Percentiles rank a stretch among this genome's conserved stretches.
phyloP scores from a whole-genome alignment of 2,329 filamentous ascomycete genomes.

The Albifimbria verrucaria region DNA sequence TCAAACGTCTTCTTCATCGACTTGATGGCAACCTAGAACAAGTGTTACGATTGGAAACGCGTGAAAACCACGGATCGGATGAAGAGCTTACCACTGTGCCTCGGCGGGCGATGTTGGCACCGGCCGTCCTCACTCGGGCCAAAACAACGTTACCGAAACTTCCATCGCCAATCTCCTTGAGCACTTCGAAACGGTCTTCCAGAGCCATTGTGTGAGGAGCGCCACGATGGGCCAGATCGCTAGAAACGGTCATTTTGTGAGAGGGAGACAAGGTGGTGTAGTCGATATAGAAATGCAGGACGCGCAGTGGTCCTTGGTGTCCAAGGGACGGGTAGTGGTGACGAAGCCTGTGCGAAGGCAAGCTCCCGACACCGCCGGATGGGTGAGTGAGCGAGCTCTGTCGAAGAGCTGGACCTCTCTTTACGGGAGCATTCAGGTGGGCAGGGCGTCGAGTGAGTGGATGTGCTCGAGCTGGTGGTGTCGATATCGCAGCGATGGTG shows the following conservation, averaged over 20 bases:
- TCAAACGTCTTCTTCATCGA: constrained; percentile 99
- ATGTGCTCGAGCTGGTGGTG: constrained; percentile 1
- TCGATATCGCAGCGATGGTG: constrained; percentile 9
- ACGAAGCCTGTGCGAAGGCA: constrained; percentile 2
- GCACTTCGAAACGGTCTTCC: constrained; percentile 91
- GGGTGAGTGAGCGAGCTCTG: constrained; percentile 26
- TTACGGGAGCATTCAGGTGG: constrained; percentile 35
- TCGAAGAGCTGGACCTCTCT: constrained; percentile 28
- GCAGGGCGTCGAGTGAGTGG: constrained; percentile 7
- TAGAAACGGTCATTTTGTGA: constrained; percentile 69
- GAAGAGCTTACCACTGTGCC: constrained; percentile 77
- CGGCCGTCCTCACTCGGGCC: constrained; percentile 86
- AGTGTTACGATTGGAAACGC: constrained; percentile 10
- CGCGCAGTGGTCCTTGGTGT: constrained; percentile 15
- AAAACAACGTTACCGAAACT: constrained; percentile 96
- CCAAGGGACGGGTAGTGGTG: no score
- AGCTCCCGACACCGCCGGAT: constrained; percentile 19
- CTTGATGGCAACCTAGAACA: constrained; percentile 85
- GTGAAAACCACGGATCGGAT: constrained; percentile 10
- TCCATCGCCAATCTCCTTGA: constrained; percentile 98
- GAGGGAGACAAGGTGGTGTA: constrained; percentile 6
- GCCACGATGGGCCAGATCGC: constrained; percentile 69
- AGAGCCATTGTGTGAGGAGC: constrained; percentile 63
- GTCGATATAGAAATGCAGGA: constrained; percentile 11
- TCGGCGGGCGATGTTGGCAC: constrained; percentile 80